Evolutionary conservation across 106 monocot species (phyloP).

Genomic region (Allium cepa): DNA sequence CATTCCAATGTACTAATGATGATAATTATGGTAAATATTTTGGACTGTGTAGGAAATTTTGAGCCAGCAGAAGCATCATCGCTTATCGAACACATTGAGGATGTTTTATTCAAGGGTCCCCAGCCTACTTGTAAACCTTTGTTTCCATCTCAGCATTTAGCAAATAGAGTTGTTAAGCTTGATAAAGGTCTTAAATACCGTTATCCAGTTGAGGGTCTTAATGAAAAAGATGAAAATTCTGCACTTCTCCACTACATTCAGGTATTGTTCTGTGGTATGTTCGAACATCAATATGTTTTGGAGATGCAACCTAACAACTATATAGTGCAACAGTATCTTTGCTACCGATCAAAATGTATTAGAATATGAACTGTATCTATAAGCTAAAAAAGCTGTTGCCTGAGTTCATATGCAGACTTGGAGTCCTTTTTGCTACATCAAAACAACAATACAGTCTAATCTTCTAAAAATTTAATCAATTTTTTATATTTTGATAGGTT

Average conservation of each 20-base stretch:
- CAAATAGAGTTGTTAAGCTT: constrained; percentile 86
- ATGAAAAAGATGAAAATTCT: constrained; percentile 81
- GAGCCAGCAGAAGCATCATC: constrained; percentile 55
- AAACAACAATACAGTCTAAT: too few species aligned
- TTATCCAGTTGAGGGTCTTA: constrained; percentile 51
- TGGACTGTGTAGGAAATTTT: constrained; percentile 55
- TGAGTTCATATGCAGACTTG: too few species aligned
- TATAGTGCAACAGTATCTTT: too few species aligned
- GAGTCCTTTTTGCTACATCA: too few species aligned
- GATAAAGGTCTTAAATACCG: constrained; percentile 52
- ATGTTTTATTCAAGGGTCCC: constrained; percentile 45
- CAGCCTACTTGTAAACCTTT: constrained; percentile 48
- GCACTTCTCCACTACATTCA: constrained; percentile 86
- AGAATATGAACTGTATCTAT: too few species aligned
- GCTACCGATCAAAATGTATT: too few species aligned
- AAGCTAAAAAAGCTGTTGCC: too few species aligned
- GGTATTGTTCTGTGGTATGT: constrained; percentile 19
- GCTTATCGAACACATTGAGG: constrained; percentile 50
- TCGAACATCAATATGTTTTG: too few species aligned
- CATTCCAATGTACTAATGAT: too few species aligned
- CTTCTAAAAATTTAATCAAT: too few species aligned
- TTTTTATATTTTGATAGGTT: constrained; percentile 30
- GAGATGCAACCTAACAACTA: too few species aligned
- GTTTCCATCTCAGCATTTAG: constrained; percentile 71
- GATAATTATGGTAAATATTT: constrained; percentile 7